Evolutionary conservation across 345 rosid species (phyloP).

Genomic region (Pistacia vera): DNA sequence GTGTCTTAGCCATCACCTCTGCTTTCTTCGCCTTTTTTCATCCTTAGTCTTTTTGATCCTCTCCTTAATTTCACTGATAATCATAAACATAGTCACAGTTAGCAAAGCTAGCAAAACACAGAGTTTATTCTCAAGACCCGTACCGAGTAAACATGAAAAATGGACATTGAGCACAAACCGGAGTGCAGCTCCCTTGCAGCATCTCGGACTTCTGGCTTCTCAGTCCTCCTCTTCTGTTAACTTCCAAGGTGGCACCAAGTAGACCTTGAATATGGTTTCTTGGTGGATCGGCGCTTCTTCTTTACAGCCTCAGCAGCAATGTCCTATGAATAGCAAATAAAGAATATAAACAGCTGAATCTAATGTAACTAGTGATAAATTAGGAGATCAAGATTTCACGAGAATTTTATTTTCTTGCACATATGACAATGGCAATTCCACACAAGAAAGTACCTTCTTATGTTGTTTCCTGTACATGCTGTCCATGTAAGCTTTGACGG

Average conservation of each 20-base stretch:
- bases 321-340: conserved; percentile 33
- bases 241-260: too few relatives aligned
- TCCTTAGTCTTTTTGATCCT: conserved; percentile 71
- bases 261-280: conserved; percentile 73
- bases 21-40: conserved; percentile 88
- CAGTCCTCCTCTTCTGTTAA: too few relatives aligned
- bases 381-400: too few relatives aligned
- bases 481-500: conserved; percentile 93
- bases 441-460: conserved; percentile 50
- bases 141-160: neutral
- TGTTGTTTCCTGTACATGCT: conserved; percentile 76
- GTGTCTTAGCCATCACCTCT: conserved; percentile 54
- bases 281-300: conserved; percentile 57
- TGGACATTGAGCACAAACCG: conserved; percentile 30
- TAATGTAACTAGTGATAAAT: too few relatives aligned
- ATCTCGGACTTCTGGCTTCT: conserved; percentile 59
- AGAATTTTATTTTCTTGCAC: too few relatives aligned
- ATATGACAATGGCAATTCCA: neutral
- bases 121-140: too few relatives aligned
- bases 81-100: neutral
- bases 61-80: conserved; percentile 24
- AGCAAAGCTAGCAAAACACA: neutral
- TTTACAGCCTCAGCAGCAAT: conserved; percentile 63
- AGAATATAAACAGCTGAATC: neutral
- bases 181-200: conserved; percentile 69